Evolutionary conservation across 2,329 filamentous ascomycete species (phyloP).

Genomic region (Claviceps arundinis): DNA sequence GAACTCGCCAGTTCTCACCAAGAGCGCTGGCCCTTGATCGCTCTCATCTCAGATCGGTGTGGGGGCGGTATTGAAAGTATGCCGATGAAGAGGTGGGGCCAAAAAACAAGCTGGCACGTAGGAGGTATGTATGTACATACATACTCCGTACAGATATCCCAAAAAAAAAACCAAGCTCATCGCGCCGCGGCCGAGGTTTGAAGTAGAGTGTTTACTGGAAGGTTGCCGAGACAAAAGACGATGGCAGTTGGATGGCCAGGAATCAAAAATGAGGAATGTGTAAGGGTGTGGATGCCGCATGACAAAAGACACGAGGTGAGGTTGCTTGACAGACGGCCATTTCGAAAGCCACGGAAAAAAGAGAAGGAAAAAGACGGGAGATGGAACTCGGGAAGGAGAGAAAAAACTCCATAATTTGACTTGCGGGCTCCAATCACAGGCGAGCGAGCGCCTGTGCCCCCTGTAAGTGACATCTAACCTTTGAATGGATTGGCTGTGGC

Average conservation of each 20-base stretch:
- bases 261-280: not conserved
- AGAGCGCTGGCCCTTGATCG: not conserved
- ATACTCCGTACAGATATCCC: not conserved
- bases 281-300: not conserved
- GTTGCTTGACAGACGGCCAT: not conserved
- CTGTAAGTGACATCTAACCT: too few species aligned
- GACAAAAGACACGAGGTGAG: not conserved
- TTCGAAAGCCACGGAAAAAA: not conserved
- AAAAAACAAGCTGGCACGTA: not conserved
- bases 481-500: too few species aligned
- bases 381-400: not conserved
- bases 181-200: not conserved
- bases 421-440: not conserved
- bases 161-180: not conserved
- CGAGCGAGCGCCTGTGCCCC: not conserved
- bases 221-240: not conserved
- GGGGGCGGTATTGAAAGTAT: not conserved
- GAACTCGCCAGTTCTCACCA: not conserved
- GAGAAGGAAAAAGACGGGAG: not conserved
- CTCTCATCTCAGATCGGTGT: not conserved
- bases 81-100: constrained; percentile 1
- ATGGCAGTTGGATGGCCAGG: not conserved
- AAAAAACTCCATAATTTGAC: too few species aligned
- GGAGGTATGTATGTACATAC: too few species aligned
- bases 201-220: not conserved